These are phyloP conservation scores for Psilocybe tampanensis DNA, from an alignment of 768 basidiomycete species.

Conservation along the genomic window DNA sequence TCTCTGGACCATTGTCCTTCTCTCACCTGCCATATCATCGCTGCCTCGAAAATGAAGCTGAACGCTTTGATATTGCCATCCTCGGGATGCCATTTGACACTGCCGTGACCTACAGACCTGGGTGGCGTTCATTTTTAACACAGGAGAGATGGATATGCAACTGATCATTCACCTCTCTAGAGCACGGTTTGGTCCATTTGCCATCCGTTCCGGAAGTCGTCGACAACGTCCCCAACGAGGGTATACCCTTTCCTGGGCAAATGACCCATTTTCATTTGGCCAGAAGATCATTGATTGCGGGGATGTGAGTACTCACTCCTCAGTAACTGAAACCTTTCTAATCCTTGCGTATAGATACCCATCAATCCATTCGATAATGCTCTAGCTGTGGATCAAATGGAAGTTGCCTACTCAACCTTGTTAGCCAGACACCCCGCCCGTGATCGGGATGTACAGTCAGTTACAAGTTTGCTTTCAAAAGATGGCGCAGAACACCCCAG, in stretches of 20 bases:
- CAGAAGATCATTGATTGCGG: slow-evolving; percentile 79
- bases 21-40: slow-evolving; percentile 77
- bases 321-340: neutral
- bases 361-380: slow-evolving; percentile 81
- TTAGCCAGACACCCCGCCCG: slow-evolving; percentile 54
- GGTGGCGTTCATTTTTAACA: slow-evolving; percentile 28
- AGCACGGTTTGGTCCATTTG: slow-evolving; percentile 87
- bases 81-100: slow-evolving; percentile 85
- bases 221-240: slow-evolving; percentile 58
- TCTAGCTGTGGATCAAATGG: slow-evolving; percentile 84
- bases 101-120: slow-evolving; percentile 58
- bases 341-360: slow-evolving; percentile 55
- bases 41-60: slow-evolving; percentile 62
- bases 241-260: slow-evolving; percentile 74
- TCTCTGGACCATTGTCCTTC: slow-evolving; percentile 82
- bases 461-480: slow-evolving; percentile 42
- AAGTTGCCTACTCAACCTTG: slow-evolving; percentile 80
- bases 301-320: slow-evolving; percentile 57
- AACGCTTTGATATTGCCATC: slow-evolving; percentile 73
- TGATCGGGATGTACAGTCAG: slow-evolving; percentile 40
- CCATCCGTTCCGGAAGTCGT: slow-evolving; percentile 79
- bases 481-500: slow-evolving; percentile 73
- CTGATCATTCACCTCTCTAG: slow-evolving; percentile 34
- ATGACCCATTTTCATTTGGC: slow-evolving; percentile 62
- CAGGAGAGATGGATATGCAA: neutral